A percentile compares a stretch with the other conserved stretches of the same genome.
Conservation (phyloP, 2,329 filamentous ascomycete species). For the Ceratocystiopsis sp. region DNA sequence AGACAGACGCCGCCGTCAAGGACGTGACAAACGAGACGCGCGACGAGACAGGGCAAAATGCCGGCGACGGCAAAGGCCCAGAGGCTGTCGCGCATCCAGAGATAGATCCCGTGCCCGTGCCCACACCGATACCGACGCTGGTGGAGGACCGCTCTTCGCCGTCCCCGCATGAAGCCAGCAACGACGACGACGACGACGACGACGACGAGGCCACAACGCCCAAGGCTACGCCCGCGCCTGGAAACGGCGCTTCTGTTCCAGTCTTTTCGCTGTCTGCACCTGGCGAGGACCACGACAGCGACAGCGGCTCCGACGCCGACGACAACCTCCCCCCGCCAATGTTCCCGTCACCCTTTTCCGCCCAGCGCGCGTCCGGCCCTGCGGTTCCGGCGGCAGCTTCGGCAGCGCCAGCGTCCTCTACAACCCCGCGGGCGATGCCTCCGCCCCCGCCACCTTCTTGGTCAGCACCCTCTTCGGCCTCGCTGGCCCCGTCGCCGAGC, state of each 20-base stretch:
- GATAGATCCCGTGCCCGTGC: not conserved
- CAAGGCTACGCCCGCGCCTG: conserved; percentile 23
- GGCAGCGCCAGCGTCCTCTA: conserved; percentile 4
- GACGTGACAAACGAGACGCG: not conserved
- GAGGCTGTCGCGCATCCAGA: not conserved
- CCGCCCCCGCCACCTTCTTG: conserved; percentile 12
- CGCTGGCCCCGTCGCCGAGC: not conserved
- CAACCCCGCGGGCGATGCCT: conserved; percentile 8
- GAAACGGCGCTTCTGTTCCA: not conserved
- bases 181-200: conserved; percentile 10
- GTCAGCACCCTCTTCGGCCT: not conserved
- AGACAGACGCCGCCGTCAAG: not conserved
- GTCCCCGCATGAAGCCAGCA: not conserved
- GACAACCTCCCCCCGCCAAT: conserved; percentile 19
- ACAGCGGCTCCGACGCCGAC: conserved; percentile 11
- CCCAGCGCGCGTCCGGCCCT: conserved; percentile 25
- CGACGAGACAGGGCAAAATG: not conserved
- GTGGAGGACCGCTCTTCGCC: not conserved
- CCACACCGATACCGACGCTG: conserved; percentile 5
- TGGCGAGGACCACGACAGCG: conserved; percentile 2
- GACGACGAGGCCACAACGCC: conserved; percentile 31
- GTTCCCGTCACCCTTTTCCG: conserved; percentile 35
- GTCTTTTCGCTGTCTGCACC: conserved; percentile 32
- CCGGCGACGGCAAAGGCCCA: not conserved
- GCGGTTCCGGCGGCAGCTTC: conserved; percentile 4